Conservation (phyloP, 1,284 basidiomycete genomes). For the Porogramme epimiltina region DNA sequence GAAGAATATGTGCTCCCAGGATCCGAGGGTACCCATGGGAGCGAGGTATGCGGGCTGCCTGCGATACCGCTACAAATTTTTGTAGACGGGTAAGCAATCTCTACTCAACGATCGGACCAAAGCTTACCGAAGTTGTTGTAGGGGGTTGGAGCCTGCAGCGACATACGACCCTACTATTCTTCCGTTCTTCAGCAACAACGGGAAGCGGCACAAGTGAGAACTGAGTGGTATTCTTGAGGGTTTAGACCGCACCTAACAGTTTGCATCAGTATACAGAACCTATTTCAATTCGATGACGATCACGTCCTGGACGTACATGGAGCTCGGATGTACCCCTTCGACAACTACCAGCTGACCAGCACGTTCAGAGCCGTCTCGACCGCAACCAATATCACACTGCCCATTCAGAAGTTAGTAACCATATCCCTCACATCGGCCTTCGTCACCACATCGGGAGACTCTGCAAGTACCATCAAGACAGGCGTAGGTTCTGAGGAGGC, state of each 20-base stretch:
- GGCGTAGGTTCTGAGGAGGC: constrained; percentile 30
- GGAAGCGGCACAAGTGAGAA: constrained; percentile 45
- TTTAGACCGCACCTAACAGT: background rate
- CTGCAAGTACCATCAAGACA: constrained; percentile 36
- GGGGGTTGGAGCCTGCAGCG: constrained; percentile 37
- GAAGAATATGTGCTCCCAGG: constrained; percentile 44
- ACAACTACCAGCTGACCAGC: constrained; percentile 53
- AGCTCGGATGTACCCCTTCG: constrained; percentile 58
- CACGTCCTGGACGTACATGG: constrained; percentile 60
- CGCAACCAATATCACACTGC: constrained; percentile 39
- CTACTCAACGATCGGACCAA: too few relatives aligned
- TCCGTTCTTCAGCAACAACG: constrained; percentile 42
- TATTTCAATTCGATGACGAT: constrained; percentile 59
- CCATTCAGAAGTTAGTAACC: constrained; percentile 46
- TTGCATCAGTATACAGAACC: constrained; percentile 48
- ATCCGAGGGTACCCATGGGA: constrained; percentile 52
- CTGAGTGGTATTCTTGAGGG: background rate
- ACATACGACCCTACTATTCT: constrained; percentile 49
- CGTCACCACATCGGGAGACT: constrained; percentile 42
- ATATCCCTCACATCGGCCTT: constrained; percentile 52
- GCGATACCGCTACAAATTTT: constrained; percentile 44
- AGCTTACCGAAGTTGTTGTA: constrained; percentile 14
- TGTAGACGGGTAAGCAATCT: constrained; percentile 50
- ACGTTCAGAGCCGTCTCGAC: constrained; percentile 43
- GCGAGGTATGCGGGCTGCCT: constrained; percentile 49